Conservation (phyloP, 441 rosid genomes). For the Populus hybrid region DNA sequence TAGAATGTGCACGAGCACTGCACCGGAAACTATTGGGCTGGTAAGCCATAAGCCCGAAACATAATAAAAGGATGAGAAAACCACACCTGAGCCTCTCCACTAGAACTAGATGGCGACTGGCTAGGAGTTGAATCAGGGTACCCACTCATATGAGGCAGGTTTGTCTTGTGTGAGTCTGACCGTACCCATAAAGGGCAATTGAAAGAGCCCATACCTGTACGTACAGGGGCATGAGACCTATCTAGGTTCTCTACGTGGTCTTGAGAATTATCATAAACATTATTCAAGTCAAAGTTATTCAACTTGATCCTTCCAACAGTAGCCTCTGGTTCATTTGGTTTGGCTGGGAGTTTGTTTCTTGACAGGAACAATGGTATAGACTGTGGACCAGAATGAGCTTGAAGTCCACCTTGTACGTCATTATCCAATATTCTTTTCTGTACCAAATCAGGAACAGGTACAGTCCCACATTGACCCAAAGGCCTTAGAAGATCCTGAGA, state of each 20-base stretch:
- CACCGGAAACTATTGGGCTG: not conserved
- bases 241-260: conserved; percentile 27
- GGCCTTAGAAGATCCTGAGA: conserved; percentile 22
- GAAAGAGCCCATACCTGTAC: conserved; percentile 21
- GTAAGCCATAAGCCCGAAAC: not conserved
- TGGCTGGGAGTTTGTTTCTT: conserved; percentile 16
- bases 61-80: conserved; percentile 9
- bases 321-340: conserved; percentile 25
- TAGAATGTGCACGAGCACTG: not conserved
- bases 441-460: conserved; percentile 27
- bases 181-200: conserved; percentile 25
- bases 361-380: conserved; percentile 22
- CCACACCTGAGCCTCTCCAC: conserved; percentile 61
- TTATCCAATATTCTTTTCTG: conserved; percentile 20
- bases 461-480: conserved; percentile 24
- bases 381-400: conserved; percentile 22
- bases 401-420: conserved; percentile 15
- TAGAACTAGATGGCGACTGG: conserved; percentile 51
- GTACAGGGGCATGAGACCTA: conserved; percentile 18
- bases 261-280: conserved; percentile 43
- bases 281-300: conserved; percentile 50
- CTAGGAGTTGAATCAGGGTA: conserved; percentile 45
- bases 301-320: conserved; percentile 26
- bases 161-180: conserved; percentile 26
- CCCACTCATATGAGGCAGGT: conserved; percentile 35